Base-by-base conservation (phyloP, 2,329 filamentous ascomycete genomes). In the Penicillium sp. region DNA sequence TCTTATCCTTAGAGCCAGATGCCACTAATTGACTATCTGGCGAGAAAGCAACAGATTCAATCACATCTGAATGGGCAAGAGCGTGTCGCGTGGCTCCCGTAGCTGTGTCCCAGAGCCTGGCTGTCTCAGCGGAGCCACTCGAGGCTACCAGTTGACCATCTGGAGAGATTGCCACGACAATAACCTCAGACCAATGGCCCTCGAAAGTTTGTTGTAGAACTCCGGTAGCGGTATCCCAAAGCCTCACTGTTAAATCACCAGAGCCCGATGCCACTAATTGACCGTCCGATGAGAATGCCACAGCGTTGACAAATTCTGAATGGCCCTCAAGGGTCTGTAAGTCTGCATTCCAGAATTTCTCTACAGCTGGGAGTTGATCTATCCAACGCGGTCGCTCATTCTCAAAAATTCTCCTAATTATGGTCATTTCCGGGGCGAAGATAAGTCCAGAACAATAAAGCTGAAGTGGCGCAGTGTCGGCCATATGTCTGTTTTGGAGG, bases 381-480 rank as follows among this genome's bases (percentile, higher is more conserved):
- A 68, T 60, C 58, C 60, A 64, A 33, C 46, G 23, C 9, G 64
- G 58, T 9, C 66, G 33, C 12, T 62, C 33, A 24, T 48, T 23
- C 24, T 54, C 9, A 60, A 68, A 71, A 4, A 50, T 48, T 30
- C 60, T 60, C 50, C 65, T 59, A 24, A 73, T 59, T 12, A 66
- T 56, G 50, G 64, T 68, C 12, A 21, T 52, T 54, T 40, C 49
- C 23, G 71, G 71, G 23, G 62, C 59, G 56, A 73, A 75, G 14
- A 69, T 45, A 0, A 74, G 57, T 4, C 67, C 72, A 9, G 66
- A 66, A 23, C 18, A 63, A 58, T 75, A 74, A 16, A 69, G 46
- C 59, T 75, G 70, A 23, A 75, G 68, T 11, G 73, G 73, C 11
- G 65, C 64, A 40, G 51, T 48, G 35, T 69, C 61, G 35, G 66